Conservation (phyloP, 768 basidiomycete species). For the Leucocoprinus birnbaumii region DNA sequence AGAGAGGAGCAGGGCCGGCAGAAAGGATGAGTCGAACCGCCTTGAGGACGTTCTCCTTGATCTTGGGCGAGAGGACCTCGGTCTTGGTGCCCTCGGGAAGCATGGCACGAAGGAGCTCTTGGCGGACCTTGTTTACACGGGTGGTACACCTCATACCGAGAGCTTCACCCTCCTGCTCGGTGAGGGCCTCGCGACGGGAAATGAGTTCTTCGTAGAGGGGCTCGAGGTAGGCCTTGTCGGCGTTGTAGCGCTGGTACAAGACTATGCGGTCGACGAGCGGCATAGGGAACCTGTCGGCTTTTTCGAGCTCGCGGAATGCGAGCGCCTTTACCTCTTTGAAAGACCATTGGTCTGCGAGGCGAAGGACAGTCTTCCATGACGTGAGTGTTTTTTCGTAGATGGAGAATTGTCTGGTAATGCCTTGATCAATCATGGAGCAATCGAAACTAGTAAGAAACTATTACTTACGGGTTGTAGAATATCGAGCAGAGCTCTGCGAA, state of each 20-base stretch:
- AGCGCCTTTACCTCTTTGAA: constrained; percentile 57
- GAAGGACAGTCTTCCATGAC: constrained; percentile 60
- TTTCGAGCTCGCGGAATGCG: constrained; percentile 36
- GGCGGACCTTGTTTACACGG: too few species aligned
- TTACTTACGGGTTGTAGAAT: constrained; percentile 48
- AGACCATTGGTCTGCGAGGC: constrained; percentile 53
- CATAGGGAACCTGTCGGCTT: background rate
- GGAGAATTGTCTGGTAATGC: constrained; percentile 46
- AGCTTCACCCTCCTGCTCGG: too few species aligned
- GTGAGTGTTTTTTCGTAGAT: constrained; percentile 46
- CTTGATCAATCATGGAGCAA: background rate
- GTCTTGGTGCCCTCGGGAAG: too few species aligned
- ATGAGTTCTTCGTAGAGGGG: constrained; percentile 56
- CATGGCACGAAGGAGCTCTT: too few species aligned
- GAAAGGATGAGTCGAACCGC: too few species aligned
- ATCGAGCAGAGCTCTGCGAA: constrained; percentile 53
- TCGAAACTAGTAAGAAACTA: background rate
- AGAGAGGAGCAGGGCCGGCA: too few species aligned
- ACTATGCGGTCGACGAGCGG: constrained; percentile 31
- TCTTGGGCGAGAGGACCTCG: too few species aligned
- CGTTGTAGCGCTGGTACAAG: constrained; percentile 49
- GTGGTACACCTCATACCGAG: too few species aligned
- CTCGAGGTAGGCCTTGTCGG: constrained; percentile 46
- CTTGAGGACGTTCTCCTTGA: too few species aligned
- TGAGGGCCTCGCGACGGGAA: constrained; percentile 46